Evolutionary conservation across 768 basidiomycete genomes (phyloP).

Genomic region (Calvatia gigantea): DNA sequence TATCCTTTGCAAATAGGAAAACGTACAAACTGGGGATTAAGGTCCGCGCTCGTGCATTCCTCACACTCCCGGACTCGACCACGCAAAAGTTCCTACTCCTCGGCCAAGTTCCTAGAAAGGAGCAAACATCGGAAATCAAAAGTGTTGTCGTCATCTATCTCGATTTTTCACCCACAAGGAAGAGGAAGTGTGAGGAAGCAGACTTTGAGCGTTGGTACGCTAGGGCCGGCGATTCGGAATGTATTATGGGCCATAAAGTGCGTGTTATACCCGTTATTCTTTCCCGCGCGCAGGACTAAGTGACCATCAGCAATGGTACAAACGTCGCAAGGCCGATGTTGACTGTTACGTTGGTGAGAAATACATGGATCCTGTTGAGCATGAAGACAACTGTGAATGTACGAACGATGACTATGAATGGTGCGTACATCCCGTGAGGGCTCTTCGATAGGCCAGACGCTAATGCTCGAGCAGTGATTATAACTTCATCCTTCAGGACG

Average conservation of each 20-base stretch:
- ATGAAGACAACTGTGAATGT: slow-evolving; percentile 83
- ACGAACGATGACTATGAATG: slow-evolving; percentile 91
- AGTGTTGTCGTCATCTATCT: slow-evolving; percentile 73
- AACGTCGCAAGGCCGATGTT: slow-evolving; percentile 74
- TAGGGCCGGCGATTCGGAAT: slow-evolving; percentile 59
- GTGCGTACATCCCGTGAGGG: slow-evolving; percentile 34
- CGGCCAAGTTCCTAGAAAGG: slow-evolving; percentile 65
- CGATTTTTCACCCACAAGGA: slow-evolving; percentile 72
- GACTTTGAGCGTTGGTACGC: slow-evolving; percentile 94
- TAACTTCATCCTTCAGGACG: slow-evolving; percentile 75
- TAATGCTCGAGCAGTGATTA: slow-evolving; percentile 60
- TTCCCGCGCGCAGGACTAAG: not conserved
- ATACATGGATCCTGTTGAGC: slow-evolving; percentile 79
- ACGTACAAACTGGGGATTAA: slow-evolving; percentile 65
- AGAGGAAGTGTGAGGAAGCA: slow-evolving; percentile 58
- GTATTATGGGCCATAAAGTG: slow-evolving; percentile 94
- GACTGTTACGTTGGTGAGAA: slow-evolving; percentile 91
- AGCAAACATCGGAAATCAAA: slow-evolving; percentile 48
- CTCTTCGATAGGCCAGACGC: slow-evolving; percentile 6
- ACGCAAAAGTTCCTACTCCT: slow-evolving; percentile 94
- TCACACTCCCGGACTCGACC: slow-evolving; percentile 91
- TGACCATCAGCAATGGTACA: slow-evolving; percentile 82
- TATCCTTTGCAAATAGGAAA: slow-evolving; percentile 49
- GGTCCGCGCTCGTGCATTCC: slow-evolving; percentile 71
- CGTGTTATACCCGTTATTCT: slow-evolving; percentile 15